Evolutionary conservation across 176 grass and related monocot genomes (phyloP).

Genomic region (Musa acuminata): DNA sequence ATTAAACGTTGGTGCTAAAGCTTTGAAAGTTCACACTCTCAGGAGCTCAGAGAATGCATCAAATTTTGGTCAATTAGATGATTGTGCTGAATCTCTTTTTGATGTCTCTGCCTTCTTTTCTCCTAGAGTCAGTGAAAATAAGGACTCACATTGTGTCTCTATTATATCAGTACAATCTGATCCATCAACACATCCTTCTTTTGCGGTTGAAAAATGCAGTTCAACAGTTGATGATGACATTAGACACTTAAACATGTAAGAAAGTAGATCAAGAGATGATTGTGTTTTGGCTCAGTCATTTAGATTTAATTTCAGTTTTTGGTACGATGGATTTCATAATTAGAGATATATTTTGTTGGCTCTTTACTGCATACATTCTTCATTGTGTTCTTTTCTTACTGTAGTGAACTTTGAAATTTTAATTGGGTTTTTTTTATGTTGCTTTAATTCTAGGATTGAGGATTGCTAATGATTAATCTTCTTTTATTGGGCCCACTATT

Average conservation of each 20-base stretch:
- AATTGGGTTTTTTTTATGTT: too few species aligned
- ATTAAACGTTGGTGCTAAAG: slow-evolving; percentile 7
- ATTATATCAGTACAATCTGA: slow-evolving; percentile 7
- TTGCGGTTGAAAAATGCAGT: slow-evolving; percentile 41
- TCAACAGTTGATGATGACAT: slow-evolving; percentile 39
- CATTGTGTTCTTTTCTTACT: too few species aligned
- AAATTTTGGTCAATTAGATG: neutral
- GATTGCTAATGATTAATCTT: neutral
- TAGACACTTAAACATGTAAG: slow-evolving; percentile 65
- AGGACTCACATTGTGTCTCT: neutral
- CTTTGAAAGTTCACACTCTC: slow-evolving; percentile 2
- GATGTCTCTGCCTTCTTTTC: neutral
- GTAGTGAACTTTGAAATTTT: too few species aligned
- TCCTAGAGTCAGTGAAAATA: neutral
- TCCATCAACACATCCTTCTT: slow-evolving; percentile 23
- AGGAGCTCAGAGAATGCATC: neutral
- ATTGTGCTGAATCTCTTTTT: slow-evolving; percentile 3
- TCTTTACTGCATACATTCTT: too few species aligned
- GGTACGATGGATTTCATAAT: neutral
- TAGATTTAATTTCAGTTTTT: neutral
- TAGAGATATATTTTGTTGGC: too few species aligned
- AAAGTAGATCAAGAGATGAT: neutral
- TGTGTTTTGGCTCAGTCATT: neutral
- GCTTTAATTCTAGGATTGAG: neutral
- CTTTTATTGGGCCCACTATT: neutral